Base-by-base conservation (phyloP, 176 grass and related monocot species). In the Cymbopogon citratus region DNA sequence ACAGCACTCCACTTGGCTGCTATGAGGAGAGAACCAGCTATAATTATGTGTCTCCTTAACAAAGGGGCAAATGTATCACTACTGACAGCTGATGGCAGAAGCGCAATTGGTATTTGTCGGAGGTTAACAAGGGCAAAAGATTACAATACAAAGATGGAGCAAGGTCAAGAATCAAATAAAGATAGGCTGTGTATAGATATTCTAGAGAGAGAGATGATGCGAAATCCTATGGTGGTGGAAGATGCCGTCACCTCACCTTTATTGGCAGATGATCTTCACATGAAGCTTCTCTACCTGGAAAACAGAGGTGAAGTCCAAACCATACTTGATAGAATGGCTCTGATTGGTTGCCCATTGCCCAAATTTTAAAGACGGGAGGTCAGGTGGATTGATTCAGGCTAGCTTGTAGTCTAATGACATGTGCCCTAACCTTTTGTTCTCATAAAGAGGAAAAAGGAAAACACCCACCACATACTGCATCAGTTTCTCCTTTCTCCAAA, bases 271-370 rank as follows among this genome's bases (percentile, higher is more conserved):
- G 93, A 94, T 87, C 82, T 99, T 71, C 85, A 84, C 69, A 93
- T 93, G 97, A 99, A 95, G 39, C 91, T 94, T 87, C 46, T 87
- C 63, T 99, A 99, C 87, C 83, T 99, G 66, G 97, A 99, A 96
- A 96, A 96, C 43, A 95, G 97, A 99, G 97, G 97, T 99, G 18
- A 78, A 72, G 21, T 78, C 15, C 16, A 36, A 46, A 62, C 23
- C 40, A 61, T 83, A 79, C 74, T 83, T 71, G 43, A 56, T 46
- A 77, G 5, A 74, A 39, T 72, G 19, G 31, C 38, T 61, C 23
- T 73, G 76, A 33, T 76, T 76, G 28, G 44, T 74, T 70, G 16
- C 2, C 66, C 10, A 3, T 54, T 39, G 27, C 12, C 12, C 9
- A 59, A 24, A 24, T 59, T 52, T 6, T 56, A 56, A 65, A 57